A percentile compares a stretch with the other conserved stretches of the same genome.
Conservation (phyloP, 345 rosid genomes). For the Arabidopsis suecica region DNA sequence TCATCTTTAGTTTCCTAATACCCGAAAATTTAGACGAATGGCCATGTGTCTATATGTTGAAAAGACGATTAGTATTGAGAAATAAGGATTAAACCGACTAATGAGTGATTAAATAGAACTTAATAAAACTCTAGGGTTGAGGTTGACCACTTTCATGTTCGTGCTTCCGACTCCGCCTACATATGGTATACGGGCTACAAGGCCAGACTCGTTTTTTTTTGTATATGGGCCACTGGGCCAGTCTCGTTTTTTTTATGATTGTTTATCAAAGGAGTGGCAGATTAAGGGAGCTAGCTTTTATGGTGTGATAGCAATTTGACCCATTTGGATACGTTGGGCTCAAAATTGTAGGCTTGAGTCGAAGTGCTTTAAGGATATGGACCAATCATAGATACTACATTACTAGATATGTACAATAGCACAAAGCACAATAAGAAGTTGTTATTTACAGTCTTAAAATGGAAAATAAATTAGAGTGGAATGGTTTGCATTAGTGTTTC, state of each 20-base stretch:
- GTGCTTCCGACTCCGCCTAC: too few species aligned
- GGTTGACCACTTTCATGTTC: too few species aligned
- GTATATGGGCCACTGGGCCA: too few species aligned
- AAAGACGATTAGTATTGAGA: not conserved
- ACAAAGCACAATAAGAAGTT: not conserved
- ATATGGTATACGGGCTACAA: too few species aligned
- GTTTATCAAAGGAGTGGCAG: too few species aligned
- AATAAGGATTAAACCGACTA: not conserved
- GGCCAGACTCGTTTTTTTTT: too few species aligned
- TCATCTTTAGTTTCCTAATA: conserved; percentile 15
- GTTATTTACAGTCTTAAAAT: not conserved
- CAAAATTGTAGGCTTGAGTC: conserved; percentile 10
- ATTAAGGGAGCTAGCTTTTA: not conserved
- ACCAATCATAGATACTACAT: not conserved
- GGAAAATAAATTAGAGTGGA: too few species aligned
- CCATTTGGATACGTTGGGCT: conserved; percentile 6
- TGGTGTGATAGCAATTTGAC: not conserved
- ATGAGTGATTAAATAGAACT: too few species aligned
- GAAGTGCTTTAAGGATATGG: not conserved
- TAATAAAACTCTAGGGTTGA: too few species aligned
- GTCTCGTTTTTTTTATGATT: too few species aligned
- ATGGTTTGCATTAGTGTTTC: too few species aligned
- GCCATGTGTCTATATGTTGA: conserved; percentile 6
- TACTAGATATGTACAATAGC: not conserved
- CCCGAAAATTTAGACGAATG: not conserved